These are phyloP conservation scores for Prunella vulgaris DNA, from an alignment of 257 asterid species.

Conservation along the genomic window DNA sequence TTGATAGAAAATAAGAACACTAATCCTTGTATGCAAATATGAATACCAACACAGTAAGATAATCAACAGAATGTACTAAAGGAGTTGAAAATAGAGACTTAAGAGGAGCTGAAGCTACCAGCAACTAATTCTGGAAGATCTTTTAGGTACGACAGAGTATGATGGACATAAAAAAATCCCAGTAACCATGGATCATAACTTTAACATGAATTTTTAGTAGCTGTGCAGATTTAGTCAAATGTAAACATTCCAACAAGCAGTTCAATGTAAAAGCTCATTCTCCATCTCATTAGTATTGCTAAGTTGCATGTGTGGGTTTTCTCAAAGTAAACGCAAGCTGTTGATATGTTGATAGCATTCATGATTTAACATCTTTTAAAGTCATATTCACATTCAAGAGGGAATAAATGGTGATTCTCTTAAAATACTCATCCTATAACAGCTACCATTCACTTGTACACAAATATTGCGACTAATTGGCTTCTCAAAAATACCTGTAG, in stretches of 20 bases:
- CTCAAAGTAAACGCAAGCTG: no score
- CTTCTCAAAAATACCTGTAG: conserved; percentile 59
- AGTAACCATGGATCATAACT: no score
- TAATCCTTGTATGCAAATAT: background rate
- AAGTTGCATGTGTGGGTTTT: no score
- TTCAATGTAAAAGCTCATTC: no score
- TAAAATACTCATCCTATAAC: background rate
- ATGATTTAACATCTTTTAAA: background rate
- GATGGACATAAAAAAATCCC: no score
- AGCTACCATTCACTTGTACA: background rate
- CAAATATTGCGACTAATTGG: conserved; percentile 10
- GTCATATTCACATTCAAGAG: background rate
- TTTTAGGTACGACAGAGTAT: no score
- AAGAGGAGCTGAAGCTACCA: no score
- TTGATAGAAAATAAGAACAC: background rate
- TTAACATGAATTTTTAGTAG: no score
- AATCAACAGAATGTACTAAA: background rate
- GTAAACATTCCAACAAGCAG: no score
- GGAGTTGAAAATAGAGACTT: background rate
- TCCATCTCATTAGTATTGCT: no score
- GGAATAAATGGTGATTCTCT: background rate
- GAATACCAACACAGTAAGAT: background rate
- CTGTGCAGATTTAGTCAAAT: no score
- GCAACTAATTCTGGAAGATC: background rate
- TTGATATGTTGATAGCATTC: no score